phyloP scores from a whole-genome alignment of 352 stramenopile genomes.

The Phytopythium boreale region DNA sequence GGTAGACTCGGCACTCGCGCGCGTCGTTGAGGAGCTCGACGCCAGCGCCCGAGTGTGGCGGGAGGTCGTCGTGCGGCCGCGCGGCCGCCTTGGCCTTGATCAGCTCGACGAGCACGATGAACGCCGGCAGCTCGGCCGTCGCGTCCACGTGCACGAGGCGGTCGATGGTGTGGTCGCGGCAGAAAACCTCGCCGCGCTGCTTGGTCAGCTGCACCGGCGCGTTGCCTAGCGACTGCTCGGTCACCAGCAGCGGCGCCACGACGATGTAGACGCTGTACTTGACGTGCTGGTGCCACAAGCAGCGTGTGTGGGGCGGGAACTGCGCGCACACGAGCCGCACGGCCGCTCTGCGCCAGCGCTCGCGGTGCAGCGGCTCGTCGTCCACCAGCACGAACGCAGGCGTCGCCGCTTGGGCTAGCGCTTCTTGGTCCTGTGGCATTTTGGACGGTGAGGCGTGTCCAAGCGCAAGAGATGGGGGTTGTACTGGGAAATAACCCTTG shows the following conservation, averaged over 20 bases:
- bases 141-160: constrained; percentile 34
- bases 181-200: constrained; percentile 37
- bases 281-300: constrained; percentile 41
- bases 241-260: constrained; percentile 26
- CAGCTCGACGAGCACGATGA: constrained; percentile 51
- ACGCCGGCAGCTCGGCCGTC: constrained; percentile 26
- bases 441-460: background rate
- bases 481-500: background rate
- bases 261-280: constrained; percentile 46
- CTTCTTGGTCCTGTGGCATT: too few species aligned
- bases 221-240: constrained; percentile 24
- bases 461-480: too few species aligned
- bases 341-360: constrained; percentile 34
- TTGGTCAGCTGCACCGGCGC: constrained; percentile 20
- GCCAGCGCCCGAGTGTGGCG: constrained; percentile 17
- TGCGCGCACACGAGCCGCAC: constrained; percentile 33
- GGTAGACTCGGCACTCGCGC: constrained; percentile 39
- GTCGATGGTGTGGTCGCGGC: constrained; percentile 46
- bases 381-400: constrained; percentile 33
- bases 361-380: constrained; percentile 39
- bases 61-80: constrained; percentile 16
- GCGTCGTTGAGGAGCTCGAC: constrained; percentile 34
- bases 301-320: constrained; percentile 33
- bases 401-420: too few species aligned
- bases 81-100: constrained; percentile 32